Evolutionary conservation across 2,329 filamentous ascomycete genomes (phyloP).

Genomic region (Rhynchosporium agropyri): DNA sequence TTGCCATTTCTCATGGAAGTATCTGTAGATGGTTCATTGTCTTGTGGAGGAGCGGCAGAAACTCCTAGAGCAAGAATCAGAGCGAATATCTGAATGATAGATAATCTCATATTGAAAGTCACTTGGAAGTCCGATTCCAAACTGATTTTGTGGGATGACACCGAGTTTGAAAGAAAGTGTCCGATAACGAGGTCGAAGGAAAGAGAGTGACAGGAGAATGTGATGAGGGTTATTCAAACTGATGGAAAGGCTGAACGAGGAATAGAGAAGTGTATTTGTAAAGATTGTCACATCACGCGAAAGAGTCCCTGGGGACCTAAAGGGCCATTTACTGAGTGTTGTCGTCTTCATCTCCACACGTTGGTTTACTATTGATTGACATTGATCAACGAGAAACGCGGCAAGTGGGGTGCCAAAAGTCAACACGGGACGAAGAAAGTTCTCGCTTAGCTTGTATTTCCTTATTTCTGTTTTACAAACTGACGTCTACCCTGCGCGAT

Average conservation of each 20-base stretch:
- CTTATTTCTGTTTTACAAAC: background rate
- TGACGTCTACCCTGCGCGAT: too few species aligned
- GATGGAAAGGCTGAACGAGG: conserved; percentile 9
- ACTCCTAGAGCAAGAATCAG: conserved; percentile 19
- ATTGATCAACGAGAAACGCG: conserved; percentile 21
- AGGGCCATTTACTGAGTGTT: background rate
- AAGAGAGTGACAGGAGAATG: conserved; percentile 13
- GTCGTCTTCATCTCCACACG: conserved; percentile 19
- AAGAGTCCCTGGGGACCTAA: background rate
- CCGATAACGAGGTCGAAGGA: background rate
- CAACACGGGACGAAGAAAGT: too few species aligned
- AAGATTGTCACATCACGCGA: background rate
- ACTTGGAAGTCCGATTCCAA: background rate
- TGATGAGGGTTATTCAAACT: conserved; percentile 4
- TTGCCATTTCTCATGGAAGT: too few species aligned
- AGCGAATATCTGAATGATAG: conserved; percentile 16
- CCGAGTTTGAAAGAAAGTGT: too few species aligned
- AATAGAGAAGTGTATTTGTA: conserved; percentile 15
- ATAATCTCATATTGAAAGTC: conserved; percentile 23
- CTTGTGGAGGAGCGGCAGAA: conserved; percentile 14
- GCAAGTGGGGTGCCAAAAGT: background rate
- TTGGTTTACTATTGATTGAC: conserved; percentile 24
- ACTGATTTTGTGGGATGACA: background rate
- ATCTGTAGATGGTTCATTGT: too few species aligned
- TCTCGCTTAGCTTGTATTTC: too few species aligned